phyloP scores from a whole-genome alignment of 208 protist species.

The Spongospora subterranea region DNA sequence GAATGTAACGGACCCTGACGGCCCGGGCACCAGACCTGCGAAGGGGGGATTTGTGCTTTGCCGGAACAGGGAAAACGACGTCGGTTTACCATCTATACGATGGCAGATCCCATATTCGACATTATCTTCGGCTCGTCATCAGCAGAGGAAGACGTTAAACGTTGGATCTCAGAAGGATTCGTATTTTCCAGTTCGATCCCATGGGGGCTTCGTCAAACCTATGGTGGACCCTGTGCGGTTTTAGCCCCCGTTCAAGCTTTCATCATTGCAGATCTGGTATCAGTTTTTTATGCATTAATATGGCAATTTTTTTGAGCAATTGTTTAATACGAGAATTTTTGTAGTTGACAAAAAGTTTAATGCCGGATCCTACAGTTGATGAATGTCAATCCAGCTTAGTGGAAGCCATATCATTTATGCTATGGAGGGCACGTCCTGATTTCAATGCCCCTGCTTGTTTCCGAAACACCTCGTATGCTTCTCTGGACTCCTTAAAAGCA shows the following conservation, averaged over 20 bases:
- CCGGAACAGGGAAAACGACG: neutral
- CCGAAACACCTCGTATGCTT: neutral
- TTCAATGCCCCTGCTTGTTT: neutral
- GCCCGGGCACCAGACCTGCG: too few species aligned
- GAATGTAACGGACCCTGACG: too few species aligned
- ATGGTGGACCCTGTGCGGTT: constrained; percentile 17
- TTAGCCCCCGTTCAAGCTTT: constrained; percentile 44
- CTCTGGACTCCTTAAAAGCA: neutral
- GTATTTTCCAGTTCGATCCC: neutral
- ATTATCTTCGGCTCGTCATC: neutral
- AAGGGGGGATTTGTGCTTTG: too few species aligned
- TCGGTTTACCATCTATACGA: neutral
- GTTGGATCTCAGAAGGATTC: constrained; percentile 20
- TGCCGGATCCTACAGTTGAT: neutral
- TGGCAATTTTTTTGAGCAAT: neutral
- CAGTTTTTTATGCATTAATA: neutral
- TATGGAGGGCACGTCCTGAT: neutral
- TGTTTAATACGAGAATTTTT: neutral
- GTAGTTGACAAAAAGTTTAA: neutral
- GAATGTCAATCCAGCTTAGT: neutral
- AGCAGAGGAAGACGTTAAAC: neutral
- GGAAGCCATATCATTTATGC: neutral
- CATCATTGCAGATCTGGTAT: constrained; percentile 1
- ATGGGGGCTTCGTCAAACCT: constrained; percentile 5
- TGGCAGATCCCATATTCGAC: neutral